Evolutionary conservation across 2,329 filamentous ascomycete species (phyloP), one percentile per base, ranked within the genome.

Genomic region (Zasmidium cellare): DNA sequence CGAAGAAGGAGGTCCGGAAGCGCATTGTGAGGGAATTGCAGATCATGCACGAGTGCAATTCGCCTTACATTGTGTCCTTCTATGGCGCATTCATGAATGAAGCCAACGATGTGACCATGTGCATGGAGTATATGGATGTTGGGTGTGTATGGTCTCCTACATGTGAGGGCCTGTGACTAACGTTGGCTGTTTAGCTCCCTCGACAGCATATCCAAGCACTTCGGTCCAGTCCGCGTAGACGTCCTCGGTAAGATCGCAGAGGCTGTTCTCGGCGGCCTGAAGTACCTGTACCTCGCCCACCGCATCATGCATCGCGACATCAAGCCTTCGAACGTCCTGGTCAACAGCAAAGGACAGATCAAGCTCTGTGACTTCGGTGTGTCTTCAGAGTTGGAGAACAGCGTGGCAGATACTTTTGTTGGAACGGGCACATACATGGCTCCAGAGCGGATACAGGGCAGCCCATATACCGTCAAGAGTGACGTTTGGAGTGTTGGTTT

Each of bases 81-180:
- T 97, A 97, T 71, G 94, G 94, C 60, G 94, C 94, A 38, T 99
- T 97, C 72, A 84, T 97, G 71, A 97, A 96, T 73, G 90, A 96
- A 71, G 92, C 92, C 61, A 93, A 96, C 72, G 94, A 99, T 78
- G 96, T 99, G 58, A 96, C 97, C 68, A 93, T 99, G 88, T 99
- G 94, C 76, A 99, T 99, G 94, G 94, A 99, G 75, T 97, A 99
- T 74, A 96, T 96, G 91, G 94, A 99, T 76, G 91, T 93, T 73
- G 94, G 94, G 94, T 97, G 83, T 76, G 90, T 79, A 24, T 57
- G 20, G 19, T 14, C 12, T 49, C 12, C 24, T 18, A 25, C 31
- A 51, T 11, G 25, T 28, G 25, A 44, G 18, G 18, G 9, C 19
- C 3, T 11, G 23, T n/a, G 19, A 51, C 59, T 61, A 28, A 61